Evolutionary conservation across 2,329 filamentous ascomycete genomes (phyloP).

Genomic region (Diaporthe aspalathi): DNA sequence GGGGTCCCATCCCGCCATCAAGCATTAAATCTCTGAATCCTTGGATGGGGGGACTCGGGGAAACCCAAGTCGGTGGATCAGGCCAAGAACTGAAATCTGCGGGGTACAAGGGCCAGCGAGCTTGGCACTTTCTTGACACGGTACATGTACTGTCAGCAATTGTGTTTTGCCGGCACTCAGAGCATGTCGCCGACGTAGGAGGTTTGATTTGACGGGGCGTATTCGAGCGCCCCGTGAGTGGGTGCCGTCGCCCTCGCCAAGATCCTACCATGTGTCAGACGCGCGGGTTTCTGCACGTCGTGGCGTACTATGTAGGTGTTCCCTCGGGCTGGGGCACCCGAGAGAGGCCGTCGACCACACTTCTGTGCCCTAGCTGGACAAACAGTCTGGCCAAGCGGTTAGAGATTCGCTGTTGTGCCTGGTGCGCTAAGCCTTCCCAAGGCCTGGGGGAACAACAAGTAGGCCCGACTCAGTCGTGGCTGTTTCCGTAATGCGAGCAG

Average conservation of each 20-base stretch:
- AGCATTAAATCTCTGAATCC: constrained; percentile 3
- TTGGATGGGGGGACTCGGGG: constrained; percentile 39
- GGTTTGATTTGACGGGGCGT: not conserved
- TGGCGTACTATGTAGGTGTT: not conserved
- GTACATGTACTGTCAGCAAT: constrained; percentile 7
- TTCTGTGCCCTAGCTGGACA: constrained; percentile 3
- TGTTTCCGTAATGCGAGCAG: not conserved
- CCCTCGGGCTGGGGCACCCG: not conserved
- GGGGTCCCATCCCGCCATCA: constrained; percentile 1
- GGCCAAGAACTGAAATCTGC: constrained; percentile 26
- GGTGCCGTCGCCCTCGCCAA: constrained; percentile 6
- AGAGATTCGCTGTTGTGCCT: not conserved
- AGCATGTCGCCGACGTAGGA: not conserved
- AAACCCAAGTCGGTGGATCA: constrained; percentile 25
- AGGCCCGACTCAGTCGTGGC: not conserved
- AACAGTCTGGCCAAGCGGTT: not conserved
- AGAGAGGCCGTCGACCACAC: not conserved
- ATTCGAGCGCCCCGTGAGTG: not conserved
- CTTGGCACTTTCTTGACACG: constrained; percentile 20
- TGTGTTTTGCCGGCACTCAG: constrained; percentile 18
- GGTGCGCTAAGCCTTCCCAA: not conserved
- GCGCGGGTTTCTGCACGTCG: not conserved
- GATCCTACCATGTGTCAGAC: constrained; percentile 6
- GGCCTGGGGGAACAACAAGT: not conserved
- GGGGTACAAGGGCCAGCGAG: constrained; percentile 27